Base-by-base conservation (phyloP, 2,329 filamentous ascomycete genomes). In the Fonsecaea pedrosoi region DNA sequence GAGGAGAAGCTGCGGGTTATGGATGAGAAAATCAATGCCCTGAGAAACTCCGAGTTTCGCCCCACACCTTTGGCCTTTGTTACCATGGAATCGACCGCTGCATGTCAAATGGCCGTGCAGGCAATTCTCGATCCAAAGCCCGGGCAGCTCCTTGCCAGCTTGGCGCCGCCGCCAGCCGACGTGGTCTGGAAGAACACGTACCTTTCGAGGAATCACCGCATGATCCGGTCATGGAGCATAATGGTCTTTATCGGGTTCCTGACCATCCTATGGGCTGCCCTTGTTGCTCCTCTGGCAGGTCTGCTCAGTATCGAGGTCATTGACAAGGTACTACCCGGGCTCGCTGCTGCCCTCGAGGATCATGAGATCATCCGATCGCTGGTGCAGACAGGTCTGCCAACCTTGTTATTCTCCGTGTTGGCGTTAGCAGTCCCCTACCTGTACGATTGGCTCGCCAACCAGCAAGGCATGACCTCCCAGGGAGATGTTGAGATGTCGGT, bases 111-210 rank as follows among this genome's bases (percentile, higher is more conserved):
- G 93, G 92, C 94, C 30, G 92, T 97, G 53, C 95, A 99, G 78
- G 94, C 95, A 3, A 89, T 96, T 10, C 88, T 99, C 61, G 94
- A 98, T 75, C 93, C 95, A 3, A 90, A 91, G 10, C 95, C 96
- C 0, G 89, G 94, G 65, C 90, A 91, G 67, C 85, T 99, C 5
- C 82, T 97, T 62, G 94, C 94, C 8, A 94, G 92, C 67, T 86
- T 91, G 34, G 94, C 94, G 2, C 95, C 95, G 0, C 89, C 94
- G 1, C 95, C 95, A 0, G 89, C 91, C 0, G 94, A 98, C 76
- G 89, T 99, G n/a, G 87, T 98, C 10, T 99, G 96, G 95, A 85
- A 85, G 69, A 97, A 98, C 75, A 98, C 93, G 0, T 99, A 99
- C 75, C 80, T 93, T 1, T 86, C 91, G 5, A 88, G 92, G 2